Evolutionary conservation across 2,329 filamentous ascomycete genomes (phyloP).

Genomic region (Elsinoe australis): DNA sequence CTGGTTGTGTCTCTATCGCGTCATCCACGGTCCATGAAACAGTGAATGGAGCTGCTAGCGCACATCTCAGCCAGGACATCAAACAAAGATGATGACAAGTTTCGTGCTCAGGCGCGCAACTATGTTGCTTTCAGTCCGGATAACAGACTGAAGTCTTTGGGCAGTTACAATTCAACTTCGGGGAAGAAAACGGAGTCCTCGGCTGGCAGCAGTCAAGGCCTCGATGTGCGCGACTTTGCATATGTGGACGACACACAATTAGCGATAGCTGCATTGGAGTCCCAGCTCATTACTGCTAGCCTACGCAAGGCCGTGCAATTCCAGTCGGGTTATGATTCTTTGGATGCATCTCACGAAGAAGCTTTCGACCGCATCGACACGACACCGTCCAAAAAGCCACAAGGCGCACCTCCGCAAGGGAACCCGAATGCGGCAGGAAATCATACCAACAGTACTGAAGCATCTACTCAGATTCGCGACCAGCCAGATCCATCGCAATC

Average conservation of each 20-base stretch:
- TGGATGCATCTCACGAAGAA: too few relatives aligned
- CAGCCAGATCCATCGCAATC: slow-evolving; percentile 18
- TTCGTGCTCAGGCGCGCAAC: slow-evolving; percentile 34
- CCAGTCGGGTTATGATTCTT: too few relatives aligned
- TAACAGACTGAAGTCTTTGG: neutral
- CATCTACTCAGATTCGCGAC: neutral
- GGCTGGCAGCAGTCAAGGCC: neutral
- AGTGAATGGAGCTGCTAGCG: slow-evolving; percentile 38
- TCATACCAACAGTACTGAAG: slow-evolving; percentile 3
- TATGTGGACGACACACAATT: slow-evolving; percentile 39
- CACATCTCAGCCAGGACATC: slow-evolving; percentile 40
- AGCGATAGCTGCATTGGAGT: slow-evolving; percentile 35
- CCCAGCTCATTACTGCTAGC: slow-evolving; percentile 33
- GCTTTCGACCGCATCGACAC: too few relatives aligned
- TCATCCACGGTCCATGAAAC: too few relatives aligned
- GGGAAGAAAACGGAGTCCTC: neutral
- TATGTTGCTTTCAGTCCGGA: slow-evolving; percentile 33
- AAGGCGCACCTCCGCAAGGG: too few relatives aligned
- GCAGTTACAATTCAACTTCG: neutral
- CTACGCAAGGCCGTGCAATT: slow-evolving; percentile 3
- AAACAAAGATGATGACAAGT: slow-evolving; percentile 36
- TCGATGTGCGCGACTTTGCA: slow-evolving; percentile 10
- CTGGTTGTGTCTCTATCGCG: too few relatives aligned
- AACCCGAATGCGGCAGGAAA: too few relatives aligned
- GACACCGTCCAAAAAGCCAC: too few relatives aligned